Conservation (phyloP, 768 basidiomycete genomes). For the Crucibulum laeve region DNA sequence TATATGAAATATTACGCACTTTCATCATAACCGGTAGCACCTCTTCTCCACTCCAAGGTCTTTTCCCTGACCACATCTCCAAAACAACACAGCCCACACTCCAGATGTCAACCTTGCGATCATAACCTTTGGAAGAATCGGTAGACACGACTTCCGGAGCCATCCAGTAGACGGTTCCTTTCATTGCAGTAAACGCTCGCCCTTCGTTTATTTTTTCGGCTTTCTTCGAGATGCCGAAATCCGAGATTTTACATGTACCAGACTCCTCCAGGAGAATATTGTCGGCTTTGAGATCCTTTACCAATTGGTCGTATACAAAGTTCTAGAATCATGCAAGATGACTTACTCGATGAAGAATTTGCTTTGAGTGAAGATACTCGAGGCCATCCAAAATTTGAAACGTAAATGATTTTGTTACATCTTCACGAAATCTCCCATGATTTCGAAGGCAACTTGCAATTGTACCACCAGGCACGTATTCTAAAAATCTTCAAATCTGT, state of each 20-base stretch:
- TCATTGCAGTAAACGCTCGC: constrained; percentile 72
- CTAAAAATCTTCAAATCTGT: constrained; percentile 65
- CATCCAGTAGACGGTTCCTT: constrained; percentile 96
- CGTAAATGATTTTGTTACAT: constrained; percentile 83
- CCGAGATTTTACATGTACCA: constrained; percentile 90
- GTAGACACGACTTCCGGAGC: constrained; percentile 85
- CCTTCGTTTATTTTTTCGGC: constrained; percentile 61
- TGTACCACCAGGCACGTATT: constrained; percentile 96
- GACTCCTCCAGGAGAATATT: constrained; percentile 87
- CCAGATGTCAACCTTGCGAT: constrained; percentile 96
- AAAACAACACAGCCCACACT: constrained; percentile 88
- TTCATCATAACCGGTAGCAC: constrained; percentile 75
- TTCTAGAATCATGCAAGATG: background rate
- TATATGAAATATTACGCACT: constrained; percentile 37
- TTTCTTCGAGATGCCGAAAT: constrained; percentile 95
- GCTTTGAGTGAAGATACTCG: constrained; percentile 79
- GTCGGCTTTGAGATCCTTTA: constrained; percentile 86
- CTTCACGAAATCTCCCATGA: constrained; percentile 78
- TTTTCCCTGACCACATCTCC: constrained; percentile 93
- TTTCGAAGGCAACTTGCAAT: constrained; percentile 74
- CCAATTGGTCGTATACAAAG: background rate
- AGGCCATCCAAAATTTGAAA: constrained; percentile 83
- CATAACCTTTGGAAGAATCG: constrained; percentile 75
- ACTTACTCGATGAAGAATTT: constrained; percentile 81
- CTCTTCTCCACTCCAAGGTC: constrained; percentile 82